Conservation (phyloP, 2,329 filamentous ascomycete species). For the Ascochyta viciae-villosae region DNA sequence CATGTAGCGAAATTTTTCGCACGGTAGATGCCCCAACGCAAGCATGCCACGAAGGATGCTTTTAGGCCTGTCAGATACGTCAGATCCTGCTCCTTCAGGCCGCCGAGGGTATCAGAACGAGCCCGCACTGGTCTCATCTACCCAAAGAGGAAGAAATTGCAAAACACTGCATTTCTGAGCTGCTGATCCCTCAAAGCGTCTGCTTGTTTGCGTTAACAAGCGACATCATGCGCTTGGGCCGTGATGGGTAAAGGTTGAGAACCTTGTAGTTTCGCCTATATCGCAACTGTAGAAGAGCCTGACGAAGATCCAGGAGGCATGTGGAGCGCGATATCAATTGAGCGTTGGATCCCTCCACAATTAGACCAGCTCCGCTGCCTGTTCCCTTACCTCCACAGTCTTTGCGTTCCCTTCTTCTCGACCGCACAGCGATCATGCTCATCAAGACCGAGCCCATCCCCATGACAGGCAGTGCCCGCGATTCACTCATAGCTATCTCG, state of each 20-base stretch:
- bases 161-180: background rate
- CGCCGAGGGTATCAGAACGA: conserved; percentile 7
- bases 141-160: conserved; percentile 6
- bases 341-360: background rate
- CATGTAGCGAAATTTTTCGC: conserved; percentile 7
- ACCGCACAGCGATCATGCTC: conserved; percentile 11
- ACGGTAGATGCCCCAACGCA: conserved; percentile 1
- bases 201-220: conserved; percentile 1
- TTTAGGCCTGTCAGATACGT: background rate
- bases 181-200: conserved; percentile 1
- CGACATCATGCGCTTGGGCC: background rate
- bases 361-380: conserved; percentile 1
- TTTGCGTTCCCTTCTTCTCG: conserved; percentile 6
- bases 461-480: conserved; percentile 26
- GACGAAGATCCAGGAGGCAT: conserved; percentile 2
- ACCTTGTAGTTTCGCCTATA: conserved; percentile 4
- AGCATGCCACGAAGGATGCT: background rate
- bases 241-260: background rate
- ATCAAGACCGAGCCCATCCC: conserved; percentile 18
- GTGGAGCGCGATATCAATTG: conserved; percentile 6
- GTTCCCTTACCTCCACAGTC: conserved; percentile 5
- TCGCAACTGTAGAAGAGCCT: conserved; percentile 10
- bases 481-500: conserved; percentile 30
- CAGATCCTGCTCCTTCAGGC: conserved; percentile 9
- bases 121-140: conserved; percentile 2